phyloP scores from a whole-genome alignment of 768 basidiomycete species.

The Trametes maxima region DNA sequence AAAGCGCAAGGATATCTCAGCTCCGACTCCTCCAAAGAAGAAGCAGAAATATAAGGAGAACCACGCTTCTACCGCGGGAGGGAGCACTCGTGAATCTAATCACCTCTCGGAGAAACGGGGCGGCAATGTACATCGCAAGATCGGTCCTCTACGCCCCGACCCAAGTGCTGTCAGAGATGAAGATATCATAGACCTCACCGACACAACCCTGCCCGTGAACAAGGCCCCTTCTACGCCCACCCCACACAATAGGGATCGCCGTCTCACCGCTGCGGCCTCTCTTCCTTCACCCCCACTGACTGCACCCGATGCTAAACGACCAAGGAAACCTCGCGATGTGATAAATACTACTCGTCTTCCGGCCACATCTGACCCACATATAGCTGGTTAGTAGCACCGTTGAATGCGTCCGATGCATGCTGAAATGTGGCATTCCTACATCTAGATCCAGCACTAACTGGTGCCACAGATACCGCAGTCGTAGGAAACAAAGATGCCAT shows the following conservation, averaged over 20 bases:
- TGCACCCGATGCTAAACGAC: background rate
- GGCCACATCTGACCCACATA: background rate
- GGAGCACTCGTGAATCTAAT: too few relatives aligned
- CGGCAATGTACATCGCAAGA: background rate
- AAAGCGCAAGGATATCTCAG: background rate
- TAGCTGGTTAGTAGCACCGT: background rate
- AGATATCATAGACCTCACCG: too few relatives aligned
- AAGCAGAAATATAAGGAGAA: slow-evolving; percentile 25
- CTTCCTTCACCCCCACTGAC: slow-evolving; percentile 18
- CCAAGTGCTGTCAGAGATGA: too few relatives aligned
- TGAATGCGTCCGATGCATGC: background rate
- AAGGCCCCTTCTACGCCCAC: background rate
- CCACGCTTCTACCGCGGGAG: background rate
- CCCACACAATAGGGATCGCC: background rate
- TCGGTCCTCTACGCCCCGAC: too few relatives aligned
- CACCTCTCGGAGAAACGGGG: background rate
- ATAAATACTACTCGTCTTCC: background rate
- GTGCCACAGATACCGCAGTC: background rate
- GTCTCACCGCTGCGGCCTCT: background rate
- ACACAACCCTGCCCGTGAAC: background rate
- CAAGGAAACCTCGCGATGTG: background rate
- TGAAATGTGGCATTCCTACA: background rate
- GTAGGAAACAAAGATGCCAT: slow-evolving; percentile 14
- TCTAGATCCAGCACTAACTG: background rate
- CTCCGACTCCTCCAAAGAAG: slow-evolving; percentile 10